Conservation (phyloP, 2,329 filamentous ascomycete species). For the Cryphonectria radicalis region DNA sequence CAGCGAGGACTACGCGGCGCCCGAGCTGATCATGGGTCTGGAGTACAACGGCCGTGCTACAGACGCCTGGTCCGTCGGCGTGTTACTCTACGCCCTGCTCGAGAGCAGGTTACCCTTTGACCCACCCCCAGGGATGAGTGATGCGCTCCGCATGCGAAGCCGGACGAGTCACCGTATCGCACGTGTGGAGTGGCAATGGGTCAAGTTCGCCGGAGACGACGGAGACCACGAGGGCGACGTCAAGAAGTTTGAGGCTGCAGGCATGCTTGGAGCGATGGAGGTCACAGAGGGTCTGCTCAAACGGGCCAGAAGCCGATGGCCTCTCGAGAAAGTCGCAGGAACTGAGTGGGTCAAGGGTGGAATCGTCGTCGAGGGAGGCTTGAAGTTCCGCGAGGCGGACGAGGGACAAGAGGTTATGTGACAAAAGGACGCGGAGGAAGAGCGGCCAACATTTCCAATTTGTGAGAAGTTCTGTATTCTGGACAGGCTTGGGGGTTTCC, state of each 20-base stretch:
- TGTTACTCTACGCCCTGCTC: constrained; percentile 89
- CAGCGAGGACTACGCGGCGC: constrained; percentile 95
- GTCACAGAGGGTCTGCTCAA: constrained; percentile 86
- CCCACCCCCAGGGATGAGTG: constrained; percentile 78
- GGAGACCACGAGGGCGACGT: constrained; percentile 79
- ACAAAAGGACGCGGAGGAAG: constrained; percentile 22
- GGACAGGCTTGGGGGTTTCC: background rate
- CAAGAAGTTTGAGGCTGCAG: constrained; percentile 64
- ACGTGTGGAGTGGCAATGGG: constrained; percentile 93
- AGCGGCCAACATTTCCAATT: background rate
- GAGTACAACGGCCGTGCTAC: constrained; percentile 90
- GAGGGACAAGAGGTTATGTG: constrained; percentile 58
- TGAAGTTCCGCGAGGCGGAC: constrained; percentile 63
- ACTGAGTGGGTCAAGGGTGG: constrained; percentile 78
- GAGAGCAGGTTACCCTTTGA: constrained; percentile 95
- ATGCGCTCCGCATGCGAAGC: constrained; percentile 75
- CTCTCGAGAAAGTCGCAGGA: constrained; percentile 72
- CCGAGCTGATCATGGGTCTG: constrained; percentile 94
- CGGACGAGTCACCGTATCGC: constrained; percentile 93
- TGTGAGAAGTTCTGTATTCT: background rate
- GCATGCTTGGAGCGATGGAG: constrained; percentile 74
- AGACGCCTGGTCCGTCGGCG: constrained; percentile 94
- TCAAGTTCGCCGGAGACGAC: constrained; percentile 79
- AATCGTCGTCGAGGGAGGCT: constrained; percentile 67
- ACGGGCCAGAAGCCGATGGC: constrained; percentile 78